Conservation (phyloP, 2,329 filamentous ascomycete genomes). For the Colletotrichum liaoningense region DNA sequence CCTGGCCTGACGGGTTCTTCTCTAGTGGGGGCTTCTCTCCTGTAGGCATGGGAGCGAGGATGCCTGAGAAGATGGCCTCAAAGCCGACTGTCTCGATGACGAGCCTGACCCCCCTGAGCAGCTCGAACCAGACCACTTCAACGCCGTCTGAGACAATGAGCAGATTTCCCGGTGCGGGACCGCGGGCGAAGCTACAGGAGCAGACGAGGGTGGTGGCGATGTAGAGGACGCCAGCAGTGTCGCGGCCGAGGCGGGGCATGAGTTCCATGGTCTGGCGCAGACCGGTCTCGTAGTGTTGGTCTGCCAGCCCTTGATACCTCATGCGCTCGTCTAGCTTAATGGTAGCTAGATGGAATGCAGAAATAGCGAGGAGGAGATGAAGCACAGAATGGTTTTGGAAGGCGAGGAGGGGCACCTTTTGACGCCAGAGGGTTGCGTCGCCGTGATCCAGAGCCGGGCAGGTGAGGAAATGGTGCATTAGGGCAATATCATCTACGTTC, state of each 20-base stretch:
- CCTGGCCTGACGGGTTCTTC: too few species aligned
- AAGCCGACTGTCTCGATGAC: conserved; percentile 34
- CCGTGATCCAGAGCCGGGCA: conserved; percentile 1
- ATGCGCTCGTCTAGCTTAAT: background rate
- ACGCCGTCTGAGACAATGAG: conserved; percentile 33
- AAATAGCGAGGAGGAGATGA: conserved; percentile 29
- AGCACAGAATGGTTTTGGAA: conserved; percentile 29
- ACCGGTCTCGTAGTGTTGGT: conserved; percentile 23
- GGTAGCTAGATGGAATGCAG: conserved; percentile 12
- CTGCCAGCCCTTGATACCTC: conserved; percentile 24
- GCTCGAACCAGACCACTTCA: conserved; percentile 37
- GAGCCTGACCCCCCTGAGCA: conserved; percentile 35
- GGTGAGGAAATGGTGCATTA: conserved; percentile 32
- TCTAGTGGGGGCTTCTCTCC: background rate
- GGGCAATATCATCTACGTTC: conserved; percentile 26
- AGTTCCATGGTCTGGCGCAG: conserved; percentile 29
- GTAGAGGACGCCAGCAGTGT: conserved; percentile 33
- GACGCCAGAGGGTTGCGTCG: conserved; percentile 21
- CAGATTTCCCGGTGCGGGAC: conserved; percentile 34
- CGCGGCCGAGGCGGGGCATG: conserved; percentile 13
- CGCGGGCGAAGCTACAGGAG: conserved; percentile 21
- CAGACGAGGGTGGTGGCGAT: conserved; percentile 25
- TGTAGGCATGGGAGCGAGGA: conserved; percentile 8
- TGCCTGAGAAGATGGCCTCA: conserved; percentile 34
- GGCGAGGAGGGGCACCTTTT: conserved; percentile 30